A percentile compares a stretch with the other conserved stretches of the same genome.
These are phyloP conservation scores for Stygiomarasmius scandens DNA, from an alignment of 1,284 basidiomycete genomes.

Conservation along the genomic window DNA sequence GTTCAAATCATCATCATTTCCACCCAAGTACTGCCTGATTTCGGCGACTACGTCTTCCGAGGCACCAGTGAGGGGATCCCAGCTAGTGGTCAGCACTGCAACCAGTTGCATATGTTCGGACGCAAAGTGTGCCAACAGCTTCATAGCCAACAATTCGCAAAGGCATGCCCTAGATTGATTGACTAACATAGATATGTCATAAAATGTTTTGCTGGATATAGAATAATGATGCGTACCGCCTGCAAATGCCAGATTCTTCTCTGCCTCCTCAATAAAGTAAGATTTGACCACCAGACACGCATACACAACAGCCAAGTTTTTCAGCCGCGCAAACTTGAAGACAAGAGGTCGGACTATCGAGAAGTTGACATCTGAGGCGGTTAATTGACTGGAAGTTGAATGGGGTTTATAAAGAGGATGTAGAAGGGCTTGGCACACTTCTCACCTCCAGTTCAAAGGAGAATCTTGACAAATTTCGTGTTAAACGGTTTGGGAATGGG, in stretches of 20 bases:
- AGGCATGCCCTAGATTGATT: slow-evolving; percentile 65
- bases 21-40: slow-evolving; percentile 57
- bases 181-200: slow-evolving; percentile 10
- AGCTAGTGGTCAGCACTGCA: slow-evolving; percentile 74
- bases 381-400: slow-evolving; percentile 60
- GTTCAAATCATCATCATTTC: slow-evolving; percentile 53
- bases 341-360: slow-evolving; percentile 81
- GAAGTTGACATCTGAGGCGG: slow-evolving; percentile 84
- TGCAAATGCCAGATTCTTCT: slow-evolving; percentile 71
- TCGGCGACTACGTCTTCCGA: slow-evolving; percentile 65
- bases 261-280: slow-evolving; percentile 47
- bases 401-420: slow-evolving; percentile 2
- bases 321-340: slow-evolving; percentile 73
- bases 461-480: slow-evolving; percentile 58
- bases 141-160: slow-evolving; percentile 85
- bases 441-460: slow-evolving; percentile 81
- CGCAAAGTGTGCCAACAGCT: slow-evolving; percentile 77
- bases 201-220: no score
- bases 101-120: slow-evolving; percentile 74
- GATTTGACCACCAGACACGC: slow-evolving; percentile 71
- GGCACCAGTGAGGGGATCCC: slow-evolving; percentile 83
- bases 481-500: no score
- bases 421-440: slow-evolving; percentile 23
- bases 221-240: slow-evolving; percentile 53
- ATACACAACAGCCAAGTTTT: slow-evolving; percentile 75